phyloP scores from a whole-genome alignment of 331 rosid genomes.

The Ulmus americana region DNA sequence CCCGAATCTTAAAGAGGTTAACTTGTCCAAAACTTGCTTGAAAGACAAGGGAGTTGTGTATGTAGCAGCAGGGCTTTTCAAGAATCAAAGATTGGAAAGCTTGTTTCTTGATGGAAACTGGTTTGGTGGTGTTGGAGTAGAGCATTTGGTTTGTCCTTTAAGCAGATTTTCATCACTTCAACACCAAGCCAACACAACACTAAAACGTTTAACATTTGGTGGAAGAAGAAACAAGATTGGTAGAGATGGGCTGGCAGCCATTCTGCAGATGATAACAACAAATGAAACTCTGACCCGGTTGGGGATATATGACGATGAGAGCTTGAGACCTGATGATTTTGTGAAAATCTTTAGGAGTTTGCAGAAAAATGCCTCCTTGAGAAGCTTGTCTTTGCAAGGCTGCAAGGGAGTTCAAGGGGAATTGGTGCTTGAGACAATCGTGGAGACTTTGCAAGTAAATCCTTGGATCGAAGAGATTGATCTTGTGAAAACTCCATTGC shows the following conservation, averaged over 20 bases:
- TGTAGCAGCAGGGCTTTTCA: conserved; percentile 79
- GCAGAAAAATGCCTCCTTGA: conserved; percentile 83
- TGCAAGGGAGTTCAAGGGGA: conserved; percentile 82
- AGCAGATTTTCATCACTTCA: conserved; percentile 81
- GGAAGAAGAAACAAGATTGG: conserved; percentile 77
- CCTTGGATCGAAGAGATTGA: conserved; percentile 95
- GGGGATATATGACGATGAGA: conserved; percentile 69
- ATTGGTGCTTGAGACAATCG: conserved; percentile 50
- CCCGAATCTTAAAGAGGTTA: conserved; percentile 56
- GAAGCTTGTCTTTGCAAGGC: conserved; percentile 60
- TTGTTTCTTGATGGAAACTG: conserved; percentile 64
- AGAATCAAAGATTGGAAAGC: conserved; percentile 55
- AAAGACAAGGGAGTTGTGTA: conserved; percentile 74
- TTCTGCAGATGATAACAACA: conserved; percentile 51
- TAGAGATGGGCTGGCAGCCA: conserved; percentile 70
- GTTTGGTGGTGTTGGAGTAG: conserved; percentile 64
- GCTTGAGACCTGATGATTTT: conserved; percentile 61
- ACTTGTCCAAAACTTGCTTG: conserved; percentile 61
- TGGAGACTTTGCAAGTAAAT: conserved; percentile 76
- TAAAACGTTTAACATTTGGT: conserved; percentile 62
- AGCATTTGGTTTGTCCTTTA: conserved; percentile 79
- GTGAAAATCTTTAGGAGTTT: conserved; percentile 63
- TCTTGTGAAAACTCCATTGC: conserved; percentile 73
- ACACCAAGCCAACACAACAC: conserved; percentile 67
- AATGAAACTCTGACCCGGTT: conserved; percentile 58